Evolutionary conservation across 2,329 filamentous ascomycete genomes (phyloP), one percentile per base, ranked within the genome.

Genomic region (Aspergillus unguis): DNA sequence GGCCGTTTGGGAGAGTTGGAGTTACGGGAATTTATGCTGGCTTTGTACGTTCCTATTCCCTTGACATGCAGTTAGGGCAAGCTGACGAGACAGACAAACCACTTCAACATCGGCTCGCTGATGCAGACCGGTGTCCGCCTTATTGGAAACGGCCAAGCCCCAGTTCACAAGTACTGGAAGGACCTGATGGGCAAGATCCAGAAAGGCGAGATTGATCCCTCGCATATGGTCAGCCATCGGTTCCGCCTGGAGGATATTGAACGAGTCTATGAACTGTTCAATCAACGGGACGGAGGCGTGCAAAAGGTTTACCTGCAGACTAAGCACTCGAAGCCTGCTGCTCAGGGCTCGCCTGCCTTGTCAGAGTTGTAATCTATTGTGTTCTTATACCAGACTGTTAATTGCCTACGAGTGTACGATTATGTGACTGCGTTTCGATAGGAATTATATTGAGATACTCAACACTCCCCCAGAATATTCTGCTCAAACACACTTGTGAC

Each of bases 71-170:
- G n/a, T 8, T 6, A 26, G 11, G 31, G 6, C 28, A n/a, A 27
- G 38, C 55, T 57, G 6, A 48, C 10, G 6, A 7, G 41, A 1
- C 57, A 85, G 80, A 89, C 86, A 25, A 91, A 90, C 71, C 86
- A 90, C 69, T 89, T 92, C 77, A 90, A 90, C 71, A 85, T 92
- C 60, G 89, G 90, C 7, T 85, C 88, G 0, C 67, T 95, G 10
- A 95, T 95, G 90, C 84, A 95, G 73, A 85, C 88, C 31, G 90
- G 90, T n/a, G 84, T 95, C 60, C 85, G 88, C 1, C 80, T 95
- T 41, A 91, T 84, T 58, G 83, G 83, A 38, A 85, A 85, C 59
- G 83, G 83, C 3, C 83, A 85, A 65, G 82, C 82, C 2, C 90
- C 90, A 0, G 88, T 95, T 0, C 88, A 92, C 63, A 82, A 85